Base-by-base conservation (phyloP, 2,329 filamentous ascomycete genomes). In the Aureobasidium lini region DNA sequence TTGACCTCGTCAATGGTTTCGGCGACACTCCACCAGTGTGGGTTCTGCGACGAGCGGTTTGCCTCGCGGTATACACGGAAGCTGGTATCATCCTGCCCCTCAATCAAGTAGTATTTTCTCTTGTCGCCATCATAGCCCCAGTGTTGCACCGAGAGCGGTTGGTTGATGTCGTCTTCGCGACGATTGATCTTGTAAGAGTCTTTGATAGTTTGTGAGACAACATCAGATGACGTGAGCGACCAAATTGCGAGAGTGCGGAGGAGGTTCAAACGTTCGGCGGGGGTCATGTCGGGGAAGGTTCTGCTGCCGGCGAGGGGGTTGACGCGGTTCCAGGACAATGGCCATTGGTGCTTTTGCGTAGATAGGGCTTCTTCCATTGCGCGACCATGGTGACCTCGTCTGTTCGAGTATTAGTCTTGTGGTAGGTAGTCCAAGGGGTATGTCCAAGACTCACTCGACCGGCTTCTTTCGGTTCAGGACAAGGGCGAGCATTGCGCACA, bases 381-480 rank as follows among this genome's bases (percentile, higher is more conserved):
- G 69, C 94, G 87, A 67, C 88, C 87, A 73, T 96, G 95, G 73
- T 99, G 94, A 54, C 90, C 92, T 66, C 89, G 85, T 74, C 94
- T 99, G 68, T 66, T 64, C 44, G 29, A 15, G 32, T 54, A 32
- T 57, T 11, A 60, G 58, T 29, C 11, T 3, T 23, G 50, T 42
- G 16, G 8, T 36, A 11, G 13, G 10, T 6, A 31, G 15, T 18
- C 8, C 10, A 5, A 42, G 18, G n/a, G 29, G 15, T 31, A 31
- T 23, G 16, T n/a, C 50, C 13, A 7, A 32, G 10, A 52, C 61
- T 75, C 84, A 97, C 94, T 99, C 96, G 71, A 97, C 89, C 76
- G 96, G 92, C 73, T 99, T 96, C 80, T 99, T 97, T 73, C 94
- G 87, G 75, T 99, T 99, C 69, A 99, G 80, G 59, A 96, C 84